phyloP scores from a whole-genome alignment of 306 rosid genomes.

The Citrullus colocynthis region DNA sequence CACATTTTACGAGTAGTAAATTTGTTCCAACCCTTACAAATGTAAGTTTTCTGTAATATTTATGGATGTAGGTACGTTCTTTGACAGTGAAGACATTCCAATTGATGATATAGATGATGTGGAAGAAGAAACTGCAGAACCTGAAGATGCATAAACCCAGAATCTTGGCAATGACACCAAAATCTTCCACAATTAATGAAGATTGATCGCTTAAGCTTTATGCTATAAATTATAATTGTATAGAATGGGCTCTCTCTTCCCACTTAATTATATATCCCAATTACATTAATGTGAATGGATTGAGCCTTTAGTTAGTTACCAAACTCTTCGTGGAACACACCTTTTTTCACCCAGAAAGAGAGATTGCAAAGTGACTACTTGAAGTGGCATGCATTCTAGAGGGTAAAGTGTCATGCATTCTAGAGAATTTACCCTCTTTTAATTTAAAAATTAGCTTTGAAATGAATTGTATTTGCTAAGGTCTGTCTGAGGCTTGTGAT shows the following conservation, averaged over 20 bases:
- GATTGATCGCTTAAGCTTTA: not conserved
- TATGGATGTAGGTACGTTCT: slow-evolving; percentile 19
- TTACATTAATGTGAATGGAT: not conserved
- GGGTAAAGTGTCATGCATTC: not conserved
- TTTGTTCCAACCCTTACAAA: not conserved
- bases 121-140: slow-evolving; percentile 28
- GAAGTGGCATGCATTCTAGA: not conserved
- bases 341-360: not conserved
- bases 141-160: slow-evolving; percentile 7
- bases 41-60: not conserved
- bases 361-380: not conserved
- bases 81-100: slow-evolving; percentile 54
- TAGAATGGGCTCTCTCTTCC: not conserved
- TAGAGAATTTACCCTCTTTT: not conserved
- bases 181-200: not conserved
- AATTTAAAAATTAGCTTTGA: not conserved
- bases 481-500: not conserved
- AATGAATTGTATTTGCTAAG: not conserved
- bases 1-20: not conserved
- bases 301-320: not conserved
- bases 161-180: not conserved
- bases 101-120: slow-evolving; percentile 63
- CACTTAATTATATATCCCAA: not conserved
- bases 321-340: not conserved
- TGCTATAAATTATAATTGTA: not conserved